Conservation (phyloP, 2,329 filamentous ascomycete genomes). For the Akanthomyces muscarius region DNA sequence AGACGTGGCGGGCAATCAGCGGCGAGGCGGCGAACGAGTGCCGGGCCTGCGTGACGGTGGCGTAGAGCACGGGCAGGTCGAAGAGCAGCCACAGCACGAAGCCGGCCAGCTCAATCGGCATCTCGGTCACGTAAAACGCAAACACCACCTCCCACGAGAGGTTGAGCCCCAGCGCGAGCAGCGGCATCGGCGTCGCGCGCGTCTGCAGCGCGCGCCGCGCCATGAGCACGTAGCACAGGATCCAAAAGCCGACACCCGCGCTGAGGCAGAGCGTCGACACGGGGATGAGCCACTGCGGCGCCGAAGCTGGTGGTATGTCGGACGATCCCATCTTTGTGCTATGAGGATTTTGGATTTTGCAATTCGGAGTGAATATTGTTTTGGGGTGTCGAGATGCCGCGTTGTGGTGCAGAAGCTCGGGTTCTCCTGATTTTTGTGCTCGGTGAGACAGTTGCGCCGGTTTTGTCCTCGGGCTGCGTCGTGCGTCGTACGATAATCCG, state of each 20-base stretch:
- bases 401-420: no score
- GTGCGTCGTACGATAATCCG: no score
- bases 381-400: no score
- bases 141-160: constrained; percentile 51
- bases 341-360: no score
- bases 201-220: constrained; percentile 41
- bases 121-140: constrained; percentile 43
- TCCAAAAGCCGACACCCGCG: constrained; percentile 38
- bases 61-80: constrained; percentile 45
- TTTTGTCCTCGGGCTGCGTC: no score
- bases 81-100: constrained; percentile 47
- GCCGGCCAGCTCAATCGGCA: constrained; percentile 38
- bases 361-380: no score
- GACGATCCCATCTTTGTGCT: constrained; percentile 34
- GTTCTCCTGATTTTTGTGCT: no score
- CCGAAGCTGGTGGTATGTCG: constrained; percentile 35
- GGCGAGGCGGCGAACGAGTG: constrained; percentile 41
- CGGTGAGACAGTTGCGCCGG: no score
- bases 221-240: constrained; percentile 44
- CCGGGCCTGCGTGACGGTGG: constrained; percentile 40
- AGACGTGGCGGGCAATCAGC: constrained; percentile 39
- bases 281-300: constrained; percentile 36
- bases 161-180: constrained; percentile 46
- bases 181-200: constrained; percentile 46
- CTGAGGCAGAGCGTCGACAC: constrained; percentile 33